Base-by-base conservation (phyloP, 495 filamentous ascomycete species). In the Penicillium goetzii region DNA sequence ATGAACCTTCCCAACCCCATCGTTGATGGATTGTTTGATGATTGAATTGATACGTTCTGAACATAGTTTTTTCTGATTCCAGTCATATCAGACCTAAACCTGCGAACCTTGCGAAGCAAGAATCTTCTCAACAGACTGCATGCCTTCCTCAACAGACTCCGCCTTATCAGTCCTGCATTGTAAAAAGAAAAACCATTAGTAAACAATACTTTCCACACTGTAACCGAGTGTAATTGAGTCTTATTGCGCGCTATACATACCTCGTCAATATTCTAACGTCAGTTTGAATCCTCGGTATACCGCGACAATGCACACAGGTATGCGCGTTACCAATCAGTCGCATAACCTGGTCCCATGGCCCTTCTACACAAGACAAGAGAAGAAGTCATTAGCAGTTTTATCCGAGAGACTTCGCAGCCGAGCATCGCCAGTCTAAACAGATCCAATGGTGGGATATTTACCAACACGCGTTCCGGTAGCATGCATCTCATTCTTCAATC, bases 401-500 rank as follows among this genome's bases (percentile, higher is more conserved):
- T 25, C 21, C 14, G 9, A 12, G 2, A 14, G 19, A 12, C 2
- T 3, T 1, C 4, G 19, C 10, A 4, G 0, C 12, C 21, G 0
- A 47, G n/a, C n/a, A n/a, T n/a, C n/a, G n/a, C n/a, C n/a, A n/a
- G n/a, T n/a, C n/a, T n/a, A n/a, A n/a, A n/a, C n/a, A n/a, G n/a
- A n/a, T n/a, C n/a, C n/a, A 2, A 19, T 3, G 1, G 41, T 1
- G 41, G 41, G 41, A 19, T 14, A 47, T 14, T 53, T 53, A 33
- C 50, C 50, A 14, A 53, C 30, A 1, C 50, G 50, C 10, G 50
- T 33, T 2, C 50, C 50, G 3, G 50, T 53, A n/a, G 50, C 26
- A 17, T 53, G 50, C 50, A 53, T 53, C n/a, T 53, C 15, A 14
- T 32, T 53, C 50, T 53, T 53, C 15, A 53, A 12, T n/a, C 50